Percentiles rank a stretch among this genome's conserved stretches.
Evolutionary conservation across 768 basidiomycete species (phyloP).

Genomic region (Podaxis carcinomalis): DNA sequence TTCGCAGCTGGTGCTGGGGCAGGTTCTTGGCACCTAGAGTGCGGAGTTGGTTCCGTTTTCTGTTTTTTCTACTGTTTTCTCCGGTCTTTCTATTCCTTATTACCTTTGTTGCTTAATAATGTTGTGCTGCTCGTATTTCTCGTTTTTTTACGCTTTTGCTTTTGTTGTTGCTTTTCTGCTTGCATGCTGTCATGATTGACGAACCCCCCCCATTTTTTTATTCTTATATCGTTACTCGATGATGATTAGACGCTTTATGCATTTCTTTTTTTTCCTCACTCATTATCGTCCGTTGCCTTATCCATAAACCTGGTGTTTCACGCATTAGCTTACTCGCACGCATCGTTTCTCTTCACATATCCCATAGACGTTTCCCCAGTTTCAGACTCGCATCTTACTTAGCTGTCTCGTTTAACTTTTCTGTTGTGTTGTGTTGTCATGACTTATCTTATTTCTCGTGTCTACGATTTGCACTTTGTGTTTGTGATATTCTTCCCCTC

Average conservation of each 20-base stretch:
- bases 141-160: neutral
- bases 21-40: slow-evolving; percentile 19
- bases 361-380: neutral
- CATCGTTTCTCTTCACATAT: neutral
- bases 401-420: neutral
- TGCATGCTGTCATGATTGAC: slow-evolving; percentile 5
- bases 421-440: neutral
- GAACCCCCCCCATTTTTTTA: neutral
- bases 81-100: neutral
- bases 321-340: neutral
- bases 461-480: neutral
- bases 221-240: slow-evolving; percentile 4
- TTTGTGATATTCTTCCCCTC: neutral
- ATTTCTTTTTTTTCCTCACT: neutral
- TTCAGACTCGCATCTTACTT: neutral
- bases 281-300: neutral
- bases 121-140: neutral
- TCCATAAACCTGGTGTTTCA: neutral
- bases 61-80: slow-evolving; percentile 9
- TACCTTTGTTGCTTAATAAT: neutral
- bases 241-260: slow-evolving; percentile 1
- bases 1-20: slow-evolving; percentile 33
- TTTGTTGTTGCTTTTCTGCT: neutral
- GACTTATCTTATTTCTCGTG: slow-evolving; percentile 4
- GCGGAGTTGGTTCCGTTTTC: neutral